Evolutionary conservation across 1,284 basidiomycete species (phyloP), one percentile per base, ranked within the genome.

Genomic region (Tilletiopsis washingtonensis): DNA sequence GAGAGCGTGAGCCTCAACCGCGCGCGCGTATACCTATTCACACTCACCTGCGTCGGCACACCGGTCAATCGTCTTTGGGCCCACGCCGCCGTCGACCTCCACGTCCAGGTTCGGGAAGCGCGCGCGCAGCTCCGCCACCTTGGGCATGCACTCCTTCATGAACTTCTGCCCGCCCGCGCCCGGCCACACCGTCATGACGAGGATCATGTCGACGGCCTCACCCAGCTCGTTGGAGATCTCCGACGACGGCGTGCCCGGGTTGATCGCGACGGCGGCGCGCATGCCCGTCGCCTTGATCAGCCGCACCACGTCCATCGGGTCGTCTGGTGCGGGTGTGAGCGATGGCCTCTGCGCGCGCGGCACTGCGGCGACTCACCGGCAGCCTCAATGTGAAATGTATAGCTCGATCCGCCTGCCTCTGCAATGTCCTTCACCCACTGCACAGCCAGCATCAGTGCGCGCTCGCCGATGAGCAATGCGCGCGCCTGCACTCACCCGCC

Each of bases 351-450:
- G 38, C 24, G n/a, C 6, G 7, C 36, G 37, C 21, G 26, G 23
- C 34, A 27, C 39, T 45, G 26, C 44, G 17, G 29, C 29, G 19
- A 77, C 84, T 63, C 73, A 91, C 91, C 51, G 17, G 71, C 67
- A 15, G 94, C 91, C 75, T 99, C 94, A 56, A 91, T 79, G 75
- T 99, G 94, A 78, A 99, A 99, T 56, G 90, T 96, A 76, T 97
- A 99, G 49, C 90, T 81, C 23, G 86, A 80, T 40, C 94, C 94
- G 29, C 94, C 94, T 14, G 94, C 94, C 61, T 88, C 83, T 19
- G 93, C 90, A 55, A 98, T 87, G 69, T 93, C 91, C 61, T 90
- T 79, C 34, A 99, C 88, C 94, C 94, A 98, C 86, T 96, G 67
- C 1, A 20, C 14, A 27, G 19, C 3, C 2, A 43, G n/a, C 4